Base-by-base conservation (phyloP, 352 stramenopile genomes). In the Plasmopara viticola region DNA sequence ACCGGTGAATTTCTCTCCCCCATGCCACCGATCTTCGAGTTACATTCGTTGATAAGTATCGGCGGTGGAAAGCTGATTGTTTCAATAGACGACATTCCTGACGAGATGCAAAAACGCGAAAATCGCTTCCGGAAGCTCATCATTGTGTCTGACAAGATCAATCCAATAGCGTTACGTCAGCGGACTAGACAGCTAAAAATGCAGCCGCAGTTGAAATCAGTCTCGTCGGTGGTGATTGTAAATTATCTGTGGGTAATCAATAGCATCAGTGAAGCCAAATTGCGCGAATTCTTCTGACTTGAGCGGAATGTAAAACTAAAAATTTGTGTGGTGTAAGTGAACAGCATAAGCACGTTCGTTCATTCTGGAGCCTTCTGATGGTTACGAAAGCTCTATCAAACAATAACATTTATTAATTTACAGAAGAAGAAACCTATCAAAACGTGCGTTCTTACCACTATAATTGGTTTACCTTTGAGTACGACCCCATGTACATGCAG, bases 191-290 rank as follows among this genome's bases (percentile, higher is more conserved):
- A 70, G 9, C 48, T 90, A n/a, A 70, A 56, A 38, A 48, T 58
- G 7, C 49, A 74, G 34, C 64, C 68, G 25, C 64, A 83, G 44
- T 46, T 90, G 9, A 71, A 71, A 40, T 37, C 43, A n/a, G 46
- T 83, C 7, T 53, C 48, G 2, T 49, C 60, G 35, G 65, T 73
- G 37, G 56, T 68, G 15, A 79, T 89, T 55, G 78, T 94, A 37
- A 90, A 82, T 61, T 94, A 91, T 60, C 67, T 90, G 56, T 94
- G 83, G 83, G 65, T 94, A 33, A 76, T 94, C 44, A 87, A 91
- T 66, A 91, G 80, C 56, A 89, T 94, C 56, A 91, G 78, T 54
- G 78, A 94, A 53, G 77, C 72, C 28, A 81, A 84, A 43, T 58
- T 89, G 33, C 76, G 76, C 35, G 59, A 67, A 14, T 53, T 72